Conservation (phyloP, 2,329 filamentous ascomycete species). For the Ascochyta koolunga region DNA sequence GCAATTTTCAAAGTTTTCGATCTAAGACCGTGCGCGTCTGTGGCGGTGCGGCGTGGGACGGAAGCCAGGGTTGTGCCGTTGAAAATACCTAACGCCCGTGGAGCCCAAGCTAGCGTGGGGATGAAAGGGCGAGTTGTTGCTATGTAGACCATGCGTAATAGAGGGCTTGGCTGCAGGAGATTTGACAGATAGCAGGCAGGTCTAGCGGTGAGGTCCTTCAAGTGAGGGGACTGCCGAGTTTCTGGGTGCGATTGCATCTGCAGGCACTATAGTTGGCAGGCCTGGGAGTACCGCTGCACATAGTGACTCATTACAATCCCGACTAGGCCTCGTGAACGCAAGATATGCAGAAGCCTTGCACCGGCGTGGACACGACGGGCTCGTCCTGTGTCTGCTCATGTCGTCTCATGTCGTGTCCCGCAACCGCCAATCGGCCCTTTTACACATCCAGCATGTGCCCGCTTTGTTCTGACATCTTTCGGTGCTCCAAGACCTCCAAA, state of each 20-base stretch:
- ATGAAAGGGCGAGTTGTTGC: neutral
- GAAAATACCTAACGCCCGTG: neutral
- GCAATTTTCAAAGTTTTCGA: constrained; percentile 9
- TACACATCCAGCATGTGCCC: no score
- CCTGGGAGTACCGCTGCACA: neutral
- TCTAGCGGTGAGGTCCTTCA: neutral
- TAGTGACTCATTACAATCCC: constrained; percentile 13
- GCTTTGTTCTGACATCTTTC: neutral
- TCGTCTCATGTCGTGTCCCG: no score
- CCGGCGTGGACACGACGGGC: neutral
- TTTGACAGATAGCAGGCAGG: neutral
- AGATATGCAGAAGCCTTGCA: constrained; percentile 4
- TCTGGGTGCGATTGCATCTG: neutral
- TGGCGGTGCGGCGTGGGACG: constrained; percentile 6
- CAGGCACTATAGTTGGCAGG: neutral
- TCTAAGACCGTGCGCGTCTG: constrained; percentile 16
- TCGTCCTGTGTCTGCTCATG: no score
- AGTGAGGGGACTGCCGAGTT: neutral
- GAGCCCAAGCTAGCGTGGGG: neutral
- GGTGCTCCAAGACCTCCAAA: neutral
- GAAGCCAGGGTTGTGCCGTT: neutral
- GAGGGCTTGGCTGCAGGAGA: neutral
- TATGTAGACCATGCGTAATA: constrained; percentile 6
- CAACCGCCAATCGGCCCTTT: no score
- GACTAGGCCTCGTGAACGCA: neutral